phyloP scores from a whole-genome alignment of 2,329 filamentous ascomycete genomes.

The Xenoacremonium recifei region DNA sequence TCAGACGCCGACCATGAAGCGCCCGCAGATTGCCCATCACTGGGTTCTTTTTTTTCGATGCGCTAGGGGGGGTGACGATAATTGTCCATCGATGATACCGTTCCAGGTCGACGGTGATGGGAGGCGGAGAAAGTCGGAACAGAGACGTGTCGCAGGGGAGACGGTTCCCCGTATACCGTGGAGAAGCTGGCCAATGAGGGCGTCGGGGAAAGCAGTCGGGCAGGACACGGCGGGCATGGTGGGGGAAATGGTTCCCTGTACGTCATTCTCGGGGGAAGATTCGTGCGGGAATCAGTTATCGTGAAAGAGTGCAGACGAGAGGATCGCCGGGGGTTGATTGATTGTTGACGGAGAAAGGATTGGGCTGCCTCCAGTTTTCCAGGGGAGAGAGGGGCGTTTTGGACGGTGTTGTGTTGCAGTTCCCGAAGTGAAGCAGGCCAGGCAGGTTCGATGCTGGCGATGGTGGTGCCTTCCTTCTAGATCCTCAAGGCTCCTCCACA shows the following conservation, averaged over 20 bases:
- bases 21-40: slow-evolving; percentile 1
- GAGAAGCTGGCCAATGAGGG: background rate
- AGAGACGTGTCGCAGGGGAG: background rate
- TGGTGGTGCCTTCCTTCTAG: no score
- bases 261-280: slow-evolving; percentile 1
- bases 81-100: background rate
- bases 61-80: background rate
- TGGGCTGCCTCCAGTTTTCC: no score
- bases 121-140: slow-evolving; percentile 4
- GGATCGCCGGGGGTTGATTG: no score
- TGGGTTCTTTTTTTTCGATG: no score
- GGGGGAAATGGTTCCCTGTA: background rate
- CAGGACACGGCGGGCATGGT: background rate
- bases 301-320: background rate
- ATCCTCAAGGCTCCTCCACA: no score
- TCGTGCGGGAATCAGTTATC: background rate
- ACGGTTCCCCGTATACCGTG: no score
- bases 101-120: background rate
- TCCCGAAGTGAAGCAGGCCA: no score
- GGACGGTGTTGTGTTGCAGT: no score
- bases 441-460: no score
- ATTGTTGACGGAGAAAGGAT: no score
- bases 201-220: background rate
- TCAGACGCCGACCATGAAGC: no score
- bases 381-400: no score